phyloP scores from a whole-genome alignment of 2,329 filamentous ascomycete species.

The Fusarium piperis region DNA sequence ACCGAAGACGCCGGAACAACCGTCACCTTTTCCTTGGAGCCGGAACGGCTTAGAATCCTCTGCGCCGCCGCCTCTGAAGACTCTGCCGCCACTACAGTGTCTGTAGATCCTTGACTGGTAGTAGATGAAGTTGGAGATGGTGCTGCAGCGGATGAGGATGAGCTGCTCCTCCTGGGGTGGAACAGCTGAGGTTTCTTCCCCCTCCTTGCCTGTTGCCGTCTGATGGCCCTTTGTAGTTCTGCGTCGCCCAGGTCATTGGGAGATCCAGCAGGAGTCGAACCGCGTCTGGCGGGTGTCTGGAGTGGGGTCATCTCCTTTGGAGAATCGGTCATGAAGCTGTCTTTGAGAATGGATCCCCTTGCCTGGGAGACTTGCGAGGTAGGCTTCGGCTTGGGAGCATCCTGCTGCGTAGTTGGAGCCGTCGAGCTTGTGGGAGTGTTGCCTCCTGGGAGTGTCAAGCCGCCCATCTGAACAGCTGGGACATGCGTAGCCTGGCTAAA shows the following conservation, averaged over 20 bases:
- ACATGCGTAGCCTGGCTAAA: background rate
- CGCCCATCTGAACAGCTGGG: background rate
- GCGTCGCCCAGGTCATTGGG: background rate
- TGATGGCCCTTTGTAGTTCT: background rate
- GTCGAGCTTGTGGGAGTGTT: background rate
- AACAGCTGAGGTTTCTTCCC: conserved; percentile 4
- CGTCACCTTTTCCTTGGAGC: background rate
- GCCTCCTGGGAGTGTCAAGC: background rate
- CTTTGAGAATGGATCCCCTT: background rate
- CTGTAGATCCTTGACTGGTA: background rate
- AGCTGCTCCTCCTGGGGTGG: background rate
- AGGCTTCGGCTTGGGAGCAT: background rate
- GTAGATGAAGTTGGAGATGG: background rate
- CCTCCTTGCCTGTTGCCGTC: background rate
- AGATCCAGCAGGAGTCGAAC: background rate
- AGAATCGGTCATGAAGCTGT: background rate
- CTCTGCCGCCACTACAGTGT: background rate
- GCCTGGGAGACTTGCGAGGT: background rate
- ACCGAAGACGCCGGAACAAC: background rate
- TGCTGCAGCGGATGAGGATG: background rate
- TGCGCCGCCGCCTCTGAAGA: background rate
- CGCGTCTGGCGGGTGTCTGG: background rate
- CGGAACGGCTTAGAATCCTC: background rate
- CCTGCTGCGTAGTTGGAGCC: background rate
- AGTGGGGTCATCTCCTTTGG: background rate